phyloP scores from a whole-genome alignment of 2,329 filamentous ascomycete genomes.

The Chaetomium strumarium region DNA sequence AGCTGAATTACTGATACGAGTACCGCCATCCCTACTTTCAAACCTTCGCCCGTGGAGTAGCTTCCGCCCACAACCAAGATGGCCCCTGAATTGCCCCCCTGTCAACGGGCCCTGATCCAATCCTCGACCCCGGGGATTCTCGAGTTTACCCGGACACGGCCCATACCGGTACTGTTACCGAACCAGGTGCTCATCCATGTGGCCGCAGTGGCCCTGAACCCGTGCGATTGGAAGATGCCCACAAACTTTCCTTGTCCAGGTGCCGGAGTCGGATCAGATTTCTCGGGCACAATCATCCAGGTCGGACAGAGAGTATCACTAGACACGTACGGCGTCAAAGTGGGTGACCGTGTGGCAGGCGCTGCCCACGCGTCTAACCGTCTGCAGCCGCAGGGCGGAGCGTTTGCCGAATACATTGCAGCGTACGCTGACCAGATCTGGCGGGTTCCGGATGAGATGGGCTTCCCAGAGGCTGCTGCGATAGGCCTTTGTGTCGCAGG shows the following conservation, averaged over 20 bases:
- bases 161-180: slow-evolving; percentile 4
- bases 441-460: neutral
- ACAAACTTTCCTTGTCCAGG: slow-evolving; percentile 14
- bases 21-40: too few relatives aligned
- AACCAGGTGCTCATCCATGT: slow-evolving; percentile 20
- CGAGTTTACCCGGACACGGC: neutral
- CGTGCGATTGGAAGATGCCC: slow-evolving; percentile 29
- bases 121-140: neutral
- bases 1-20: too few relatives aligned
- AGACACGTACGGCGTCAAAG: neutral
- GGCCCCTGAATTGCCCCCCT: neutral
- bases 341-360: neutral
- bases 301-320: neutral
- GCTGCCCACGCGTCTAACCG: neutral
- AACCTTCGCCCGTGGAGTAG: too few relatives aligned
- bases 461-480: neutral
- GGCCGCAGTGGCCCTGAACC: slow-evolving; percentile 28
- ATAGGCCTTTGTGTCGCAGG: neutral
- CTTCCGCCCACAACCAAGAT: too few relatives aligned
- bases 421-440: neutral
- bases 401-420: neutral
- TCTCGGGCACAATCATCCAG: neutral
- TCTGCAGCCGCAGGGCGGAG: neutral
- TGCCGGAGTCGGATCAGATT: neutral
- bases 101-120: neutral